Conservation (phyloP, 768 basidiomycete species). For the Scleroderma bovista region DNA sequence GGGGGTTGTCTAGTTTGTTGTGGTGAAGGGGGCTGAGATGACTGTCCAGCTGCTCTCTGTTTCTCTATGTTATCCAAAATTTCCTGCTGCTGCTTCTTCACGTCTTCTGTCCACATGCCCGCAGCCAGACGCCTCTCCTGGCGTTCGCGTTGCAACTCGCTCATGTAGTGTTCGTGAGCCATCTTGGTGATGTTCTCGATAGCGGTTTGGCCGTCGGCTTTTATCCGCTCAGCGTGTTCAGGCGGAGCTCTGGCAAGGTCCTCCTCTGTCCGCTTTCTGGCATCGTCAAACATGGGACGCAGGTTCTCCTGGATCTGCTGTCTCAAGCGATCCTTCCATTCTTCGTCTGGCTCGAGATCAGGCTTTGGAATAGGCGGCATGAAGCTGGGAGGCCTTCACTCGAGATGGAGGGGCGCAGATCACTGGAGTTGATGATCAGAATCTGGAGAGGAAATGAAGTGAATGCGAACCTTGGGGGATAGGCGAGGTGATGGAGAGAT, state of each 20-base stretch:
- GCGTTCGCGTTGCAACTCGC: slow-evolving; percentile 42
- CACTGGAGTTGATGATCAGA: slow-evolving; percentile 2
- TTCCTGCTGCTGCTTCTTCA: slow-evolving; percentile 35
- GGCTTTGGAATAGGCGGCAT: slow-evolving; percentile 16
- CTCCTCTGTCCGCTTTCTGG: slow-evolving; percentile 51
- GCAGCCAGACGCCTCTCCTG: slow-evolving; percentile 46
- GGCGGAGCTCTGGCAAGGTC: slow-evolving; percentile 43
- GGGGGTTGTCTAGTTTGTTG: slow-evolving; percentile 3
- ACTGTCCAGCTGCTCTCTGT: slow-evolving; percentile 10
- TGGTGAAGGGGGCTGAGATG: not conserved
- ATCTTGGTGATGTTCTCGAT: slow-evolving; percentile 41
- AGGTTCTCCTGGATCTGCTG: slow-evolving; percentile 47
- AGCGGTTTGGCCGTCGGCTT: slow-evolving; percentile 33
- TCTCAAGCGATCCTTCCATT: slow-evolving; percentile 46
- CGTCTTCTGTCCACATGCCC: slow-evolving; percentile 32
- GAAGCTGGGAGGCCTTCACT: slow-evolving; percentile 4
- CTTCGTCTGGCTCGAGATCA: slow-evolving; percentile 46
- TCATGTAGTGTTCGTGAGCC: slow-evolving; percentile 42
- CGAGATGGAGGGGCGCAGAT: not conserved
- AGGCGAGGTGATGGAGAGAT: slow-evolving; percentile 10
- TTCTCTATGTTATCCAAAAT: slow-evolving; percentile 47
- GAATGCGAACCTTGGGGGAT: slow-evolving; percentile 12
- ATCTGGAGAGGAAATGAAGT: slow-evolving; percentile 8
- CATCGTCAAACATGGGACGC: slow-evolving; percentile 46
- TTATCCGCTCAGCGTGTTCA: slow-evolving; percentile 31